Conservation (phyloP, 2,329 filamentous ascomycete species). For the Arthrobotrys entomopaga region DNA sequence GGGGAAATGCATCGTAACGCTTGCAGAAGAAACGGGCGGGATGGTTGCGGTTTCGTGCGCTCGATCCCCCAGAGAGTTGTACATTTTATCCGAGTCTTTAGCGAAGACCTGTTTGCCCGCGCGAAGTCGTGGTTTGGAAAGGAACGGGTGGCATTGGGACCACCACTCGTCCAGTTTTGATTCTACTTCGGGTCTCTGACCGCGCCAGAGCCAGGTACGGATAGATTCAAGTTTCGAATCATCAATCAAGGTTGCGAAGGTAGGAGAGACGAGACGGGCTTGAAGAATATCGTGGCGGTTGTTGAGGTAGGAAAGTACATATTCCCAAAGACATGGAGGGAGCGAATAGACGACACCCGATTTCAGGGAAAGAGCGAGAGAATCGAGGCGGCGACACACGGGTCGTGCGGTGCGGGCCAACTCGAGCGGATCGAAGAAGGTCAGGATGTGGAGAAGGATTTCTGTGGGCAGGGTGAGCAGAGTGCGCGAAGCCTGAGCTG, state of each 20-base stretch:
- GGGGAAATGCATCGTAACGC: neutral
- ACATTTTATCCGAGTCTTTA: neutral
- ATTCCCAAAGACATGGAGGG: constrained; percentile 10
- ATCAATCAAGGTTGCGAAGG: constrained; percentile 1
- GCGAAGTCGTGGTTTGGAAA: neutral
- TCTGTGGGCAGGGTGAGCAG: neutral
- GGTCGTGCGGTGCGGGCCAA: neutral
- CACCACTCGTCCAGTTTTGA: constrained; percentile 1
- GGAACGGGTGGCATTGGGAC: constrained; percentile 4
- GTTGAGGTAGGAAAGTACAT: neutral
- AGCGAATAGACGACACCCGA: neutral
- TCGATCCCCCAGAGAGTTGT: neutral
- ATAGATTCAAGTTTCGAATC: neutral
- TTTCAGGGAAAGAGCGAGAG: neutral
- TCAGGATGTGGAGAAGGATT: constrained; percentile 9
- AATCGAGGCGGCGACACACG: constrained; percentile 1
- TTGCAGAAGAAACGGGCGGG: neutral
- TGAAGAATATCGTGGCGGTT: neutral
- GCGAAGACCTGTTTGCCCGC: constrained; percentile 1
- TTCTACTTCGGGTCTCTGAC: neutral
- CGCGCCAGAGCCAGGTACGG: neutral
- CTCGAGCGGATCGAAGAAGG: neutral
- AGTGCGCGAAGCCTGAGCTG: neutral
- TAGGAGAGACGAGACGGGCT: constrained; percentile 1
- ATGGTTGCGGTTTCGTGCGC: constrained; percentile 4